Conservation (phyloP, 2,329 filamentous ascomycete genomes). For the Fusarium sp. region DNA sequence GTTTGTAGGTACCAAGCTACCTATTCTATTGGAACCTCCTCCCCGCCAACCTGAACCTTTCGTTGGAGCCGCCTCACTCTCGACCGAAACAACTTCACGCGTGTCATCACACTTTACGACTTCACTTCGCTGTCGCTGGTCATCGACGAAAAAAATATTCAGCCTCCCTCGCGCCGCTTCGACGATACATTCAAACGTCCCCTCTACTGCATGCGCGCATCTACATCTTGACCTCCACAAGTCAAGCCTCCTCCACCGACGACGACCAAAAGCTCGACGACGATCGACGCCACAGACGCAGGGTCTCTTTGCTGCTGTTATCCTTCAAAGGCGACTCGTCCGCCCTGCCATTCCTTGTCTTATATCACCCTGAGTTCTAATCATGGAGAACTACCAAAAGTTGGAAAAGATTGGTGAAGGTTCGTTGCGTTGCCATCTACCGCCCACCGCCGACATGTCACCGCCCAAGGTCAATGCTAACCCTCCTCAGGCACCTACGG, state of each 20-base stretch:
- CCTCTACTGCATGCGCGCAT: background rate
- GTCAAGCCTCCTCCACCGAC: background rate
- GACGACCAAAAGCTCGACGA: background rate
- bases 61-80: background rate
- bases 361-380: slow-evolving; percentile 9
- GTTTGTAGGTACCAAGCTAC: background rate
- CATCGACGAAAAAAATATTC: background rate
- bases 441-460: background rate
- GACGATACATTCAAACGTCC: background rate
- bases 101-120: background rate
- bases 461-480: slow-evolving; percentile 10
- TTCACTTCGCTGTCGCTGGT: background rate
- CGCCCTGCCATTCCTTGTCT: slow-evolving; percentile 22
- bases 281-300: slow-evolving; percentile 26
- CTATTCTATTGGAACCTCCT: background rate
- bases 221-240: background rate
- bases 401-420: slow-evolving; percentile 97
- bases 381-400: slow-evolving; percentile 97
- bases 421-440: slow-evolving; percentile 63
- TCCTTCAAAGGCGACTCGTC: slow-evolving; percentile 9
- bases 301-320: slow-evolving; percentile 21
- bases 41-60: background rate
- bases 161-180: background rate
- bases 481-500: slow-evolving; percentile 81
- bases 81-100: background rate